Conservation (phyloP, 2,329 filamentous ascomycete genomes). For the Madurella mycetomatis region DNA sequence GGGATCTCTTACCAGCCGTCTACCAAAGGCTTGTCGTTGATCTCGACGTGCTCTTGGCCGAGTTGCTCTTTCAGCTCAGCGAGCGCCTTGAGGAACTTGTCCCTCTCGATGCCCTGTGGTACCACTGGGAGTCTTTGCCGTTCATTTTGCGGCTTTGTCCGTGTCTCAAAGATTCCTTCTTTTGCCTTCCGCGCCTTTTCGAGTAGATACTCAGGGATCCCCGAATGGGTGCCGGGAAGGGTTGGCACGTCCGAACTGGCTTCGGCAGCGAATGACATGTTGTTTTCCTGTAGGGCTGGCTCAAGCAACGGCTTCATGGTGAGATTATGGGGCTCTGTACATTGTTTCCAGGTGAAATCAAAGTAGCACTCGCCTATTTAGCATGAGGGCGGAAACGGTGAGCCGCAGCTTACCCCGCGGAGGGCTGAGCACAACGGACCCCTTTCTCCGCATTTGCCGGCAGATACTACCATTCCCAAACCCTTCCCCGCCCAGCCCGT, state of each 20-base stretch:
- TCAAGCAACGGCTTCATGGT: background rate
- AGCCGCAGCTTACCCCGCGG: conserved; percentile 12
- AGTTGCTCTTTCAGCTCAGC: conserved; percentile 8
- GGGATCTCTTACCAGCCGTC: conserved; percentile 36
- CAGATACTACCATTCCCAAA: conserved; percentile 1
- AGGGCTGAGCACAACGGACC: background rate
- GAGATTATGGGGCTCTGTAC: background rate
- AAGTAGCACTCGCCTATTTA: background rate
- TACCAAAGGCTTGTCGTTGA: conserved; percentile 38
- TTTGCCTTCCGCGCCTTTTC: conserved; percentile 36
- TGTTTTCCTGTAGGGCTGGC: background rate
- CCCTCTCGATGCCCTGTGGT: conserved; percentile 36
- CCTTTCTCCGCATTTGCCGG: conserved; percentile 17
- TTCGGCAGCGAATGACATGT: conserved; percentile 24
- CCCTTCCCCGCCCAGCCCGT: no score
- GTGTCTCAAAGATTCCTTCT: conserved; percentile 31
- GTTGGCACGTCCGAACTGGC: conserved; percentile 31
- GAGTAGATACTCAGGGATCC: conserved; percentile 36
- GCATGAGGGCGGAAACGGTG: background rate
- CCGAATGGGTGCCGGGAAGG: conserved; percentile 36
- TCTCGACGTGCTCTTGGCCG: conserved; percentile 33
- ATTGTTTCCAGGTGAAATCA: background rate
- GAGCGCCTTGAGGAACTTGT: conserved; percentile 22
- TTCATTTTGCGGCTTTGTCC: conserved; percentile 30
- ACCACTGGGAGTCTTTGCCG: conserved; percentile 32